Evolutionary conservation across 2,329 filamentous ascomycete genomes (phyloP).

Genomic region (Colletotrichum somersetense): DNA sequence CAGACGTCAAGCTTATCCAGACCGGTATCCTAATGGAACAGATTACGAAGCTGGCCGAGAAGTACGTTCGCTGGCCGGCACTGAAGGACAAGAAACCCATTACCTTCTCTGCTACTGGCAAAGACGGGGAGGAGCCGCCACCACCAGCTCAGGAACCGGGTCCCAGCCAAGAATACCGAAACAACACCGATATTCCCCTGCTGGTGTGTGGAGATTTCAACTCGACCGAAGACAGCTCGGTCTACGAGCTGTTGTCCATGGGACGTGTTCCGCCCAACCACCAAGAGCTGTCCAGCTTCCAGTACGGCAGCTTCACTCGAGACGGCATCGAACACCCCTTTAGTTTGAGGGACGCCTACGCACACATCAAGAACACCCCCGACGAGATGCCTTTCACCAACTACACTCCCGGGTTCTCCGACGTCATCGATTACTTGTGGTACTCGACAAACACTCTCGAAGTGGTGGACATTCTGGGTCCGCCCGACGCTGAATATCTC

Average conservation of each 20-base stretch:
- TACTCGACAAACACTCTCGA: conserved; percentile 92
- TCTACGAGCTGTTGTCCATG: conserved; percentile 89
- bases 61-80: conserved; percentile 83
- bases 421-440: conserved; percentile 97
- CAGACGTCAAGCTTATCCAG: conserved; percentile 97
- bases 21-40: conserved; percentile 96
- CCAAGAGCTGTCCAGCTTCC: conserved; percentile 80
- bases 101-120: conserved; percentile 53
- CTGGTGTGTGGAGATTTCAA: conserved; percentile 97
- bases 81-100: conserved; percentile 83
- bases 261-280: conserved; percentile 85
- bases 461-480: conserved; percentile 85
- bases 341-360: conserved; percentile 91
- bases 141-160: conserved; percentile 74
- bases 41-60: conserved; percentile 86
- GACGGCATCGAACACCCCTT: conserved; percentile 96
- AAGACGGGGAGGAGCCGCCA: conserved; percentile 60
- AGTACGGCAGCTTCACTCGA: conserved; percentile 93
- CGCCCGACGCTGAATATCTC: conserved; percentile 87
- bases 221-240: conserved; percentile 86
- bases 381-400: conserved; percentile 95
- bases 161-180: conserved; percentile 88
- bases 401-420: conserved; percentile 93
- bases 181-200: conserved; percentile 88
- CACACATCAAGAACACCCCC: conserved; percentile 82